Percentiles rank a stretch among this genome's conserved stretches.
These are phyloP conservation scores for Colletotrichum filicis DNA, from an alignment of 2,329 filamentous ascomycete species.

Conservation along the genomic window DNA sequence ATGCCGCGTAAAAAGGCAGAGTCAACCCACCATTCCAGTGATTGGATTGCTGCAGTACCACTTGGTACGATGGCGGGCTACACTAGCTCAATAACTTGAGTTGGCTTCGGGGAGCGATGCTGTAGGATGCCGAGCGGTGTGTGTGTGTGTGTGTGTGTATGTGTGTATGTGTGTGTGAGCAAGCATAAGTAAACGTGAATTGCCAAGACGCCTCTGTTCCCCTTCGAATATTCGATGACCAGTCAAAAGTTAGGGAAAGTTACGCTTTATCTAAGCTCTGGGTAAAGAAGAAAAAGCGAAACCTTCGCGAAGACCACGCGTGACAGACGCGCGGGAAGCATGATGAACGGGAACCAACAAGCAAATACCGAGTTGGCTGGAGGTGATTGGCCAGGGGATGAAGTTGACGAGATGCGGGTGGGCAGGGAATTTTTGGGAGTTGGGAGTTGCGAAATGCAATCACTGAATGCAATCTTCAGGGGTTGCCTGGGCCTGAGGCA, in stretches of 20 bases:
- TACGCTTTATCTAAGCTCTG: neutral
- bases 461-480: constrained; percentile 21
- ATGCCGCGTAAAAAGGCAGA: neutral
- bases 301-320: constrained; percentile 6
- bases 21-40: neutral
- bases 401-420: neutral
- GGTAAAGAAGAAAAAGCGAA: neutral
- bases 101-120: neutral
- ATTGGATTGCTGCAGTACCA: neutral
- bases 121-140: neutral
- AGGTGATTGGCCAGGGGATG: constrained; percentile 6
- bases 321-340: constrained; percentile 21
- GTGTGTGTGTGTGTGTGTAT: neutral
- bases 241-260: neutral
- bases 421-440: neutral
- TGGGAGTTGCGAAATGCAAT: neutral
- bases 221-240: neutral
- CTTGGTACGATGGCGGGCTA: neutral
- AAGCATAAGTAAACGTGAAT: neutral
- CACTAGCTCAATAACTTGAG: neutral
- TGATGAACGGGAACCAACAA: neutral
- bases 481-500: neutral
- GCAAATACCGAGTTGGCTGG: neutral
- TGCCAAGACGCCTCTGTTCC: neutral
- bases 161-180: neutral